These are phyloP conservation scores for Hyaloscypha finlandica DNA, from an alignment of 495 filamentous ascomycete species.

Conservation along the genomic window DNA sequence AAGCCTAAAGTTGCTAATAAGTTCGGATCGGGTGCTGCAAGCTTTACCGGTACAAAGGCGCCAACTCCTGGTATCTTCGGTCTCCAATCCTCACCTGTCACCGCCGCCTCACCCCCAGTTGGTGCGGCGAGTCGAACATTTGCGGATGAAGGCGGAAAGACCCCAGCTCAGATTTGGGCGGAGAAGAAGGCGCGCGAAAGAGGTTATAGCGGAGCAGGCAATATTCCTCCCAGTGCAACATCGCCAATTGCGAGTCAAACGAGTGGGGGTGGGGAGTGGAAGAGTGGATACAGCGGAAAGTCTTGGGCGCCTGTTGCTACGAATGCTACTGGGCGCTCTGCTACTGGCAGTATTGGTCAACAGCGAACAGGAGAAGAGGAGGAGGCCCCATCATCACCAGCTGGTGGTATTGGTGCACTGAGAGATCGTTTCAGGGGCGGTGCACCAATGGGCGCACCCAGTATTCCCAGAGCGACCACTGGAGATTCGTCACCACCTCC, in stretches of 20 bases:
- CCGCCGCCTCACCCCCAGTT: constrained; percentile 56
- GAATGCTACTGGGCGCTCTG: constrained; percentile 64
- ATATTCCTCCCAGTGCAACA: constrained; percentile 41
- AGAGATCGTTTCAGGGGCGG: constrained; percentile 76
- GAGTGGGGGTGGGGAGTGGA: constrained; percentile 77
- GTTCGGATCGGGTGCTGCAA: constrained; percentile 66
- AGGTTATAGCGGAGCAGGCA: constrained; percentile 49
- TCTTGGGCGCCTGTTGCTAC: constrained; percentile 84
- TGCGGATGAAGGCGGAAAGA: constrained; percentile 93
- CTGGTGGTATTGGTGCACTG: constrained; percentile 66
- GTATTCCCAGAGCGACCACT: constrained; percentile 43
- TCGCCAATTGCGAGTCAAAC: constrained; percentile 62
- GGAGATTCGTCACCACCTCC: constrained; percentile 49
- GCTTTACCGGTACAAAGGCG: constrained; percentile 84
- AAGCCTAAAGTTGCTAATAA: constrained; percentile 93
- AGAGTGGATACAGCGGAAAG: constrained; percentile 86
- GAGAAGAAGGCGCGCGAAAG: constrained; percentile 89
- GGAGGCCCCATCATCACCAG: constrained; percentile 51
- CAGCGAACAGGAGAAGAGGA: constrained; percentile 59
- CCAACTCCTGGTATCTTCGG: constrained; percentile 72
- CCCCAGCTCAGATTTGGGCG: constrained; percentile 94
- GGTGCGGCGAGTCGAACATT: constrained; percentile 88
- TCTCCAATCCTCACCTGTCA: constrained; percentile 51
- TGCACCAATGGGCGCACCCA: constrained; percentile 63
- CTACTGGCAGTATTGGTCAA: constrained; percentile 54